These are phyloP conservation scores for Dillenia turbinata DNA, from an alignment of 164 flowering plant genomes.

Conservation along the genomic window DNA sequence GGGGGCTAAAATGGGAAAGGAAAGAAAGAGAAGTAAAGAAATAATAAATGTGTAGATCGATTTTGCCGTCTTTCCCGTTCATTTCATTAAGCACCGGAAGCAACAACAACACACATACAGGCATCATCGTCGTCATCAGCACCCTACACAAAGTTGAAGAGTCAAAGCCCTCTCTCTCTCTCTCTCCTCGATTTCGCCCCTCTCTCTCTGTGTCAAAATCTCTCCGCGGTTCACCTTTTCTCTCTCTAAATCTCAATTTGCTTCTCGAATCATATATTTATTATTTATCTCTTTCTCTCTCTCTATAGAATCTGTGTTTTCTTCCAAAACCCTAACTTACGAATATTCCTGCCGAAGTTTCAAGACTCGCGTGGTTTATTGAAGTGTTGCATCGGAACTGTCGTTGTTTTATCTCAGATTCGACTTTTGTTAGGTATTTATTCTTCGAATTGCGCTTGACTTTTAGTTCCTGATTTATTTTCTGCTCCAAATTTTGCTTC, in stretches of 20 bases:
- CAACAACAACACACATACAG: conserved; percentile 7
- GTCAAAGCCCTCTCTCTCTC: conserved; percentile 13
- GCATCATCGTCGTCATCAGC: conserved; percentile 34
- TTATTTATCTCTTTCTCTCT: background rate
- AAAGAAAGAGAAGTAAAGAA: background rate
- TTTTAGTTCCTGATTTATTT: too few relatives aligned
- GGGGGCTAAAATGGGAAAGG: background rate
- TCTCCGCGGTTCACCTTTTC: conserved; percentile 12
- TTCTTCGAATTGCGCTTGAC: too few relatives aligned
- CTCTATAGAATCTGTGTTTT: conserved; percentile 4
- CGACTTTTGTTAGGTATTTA: too few relatives aligned
- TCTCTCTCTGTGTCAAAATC: conserved; percentile 1
- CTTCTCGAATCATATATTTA: background rate
- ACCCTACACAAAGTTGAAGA: conserved; percentile 15
- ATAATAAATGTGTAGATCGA: background rate
- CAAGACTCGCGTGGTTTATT: too few relatives aligned
- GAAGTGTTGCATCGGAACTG: too few relatives aligned
- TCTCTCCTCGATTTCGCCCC: background rate
- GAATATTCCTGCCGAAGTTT: too few relatives aligned
- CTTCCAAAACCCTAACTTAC: background rate
- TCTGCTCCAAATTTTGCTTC: too few relatives aligned
- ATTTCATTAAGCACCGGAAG: conserved; percentile 18
- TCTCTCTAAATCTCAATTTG: background rate
- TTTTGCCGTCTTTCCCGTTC: background rate
- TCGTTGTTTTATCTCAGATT: too few relatives aligned